phyloP scores from a whole-genome alignment of 495 filamentous ascomycete species.

The Lasiosphaeria ovina region DNA sequence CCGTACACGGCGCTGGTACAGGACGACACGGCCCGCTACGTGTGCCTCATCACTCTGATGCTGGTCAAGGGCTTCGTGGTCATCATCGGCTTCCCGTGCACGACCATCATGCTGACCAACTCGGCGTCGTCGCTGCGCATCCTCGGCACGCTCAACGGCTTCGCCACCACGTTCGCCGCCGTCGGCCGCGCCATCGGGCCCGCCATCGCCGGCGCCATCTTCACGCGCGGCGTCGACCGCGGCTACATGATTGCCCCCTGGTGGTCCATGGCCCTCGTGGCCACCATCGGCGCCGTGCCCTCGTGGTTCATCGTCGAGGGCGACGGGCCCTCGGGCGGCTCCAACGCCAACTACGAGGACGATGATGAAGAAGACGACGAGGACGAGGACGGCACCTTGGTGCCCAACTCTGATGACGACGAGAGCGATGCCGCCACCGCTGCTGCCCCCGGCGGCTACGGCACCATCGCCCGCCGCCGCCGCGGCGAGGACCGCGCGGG shows the following conservation, averaged over 20 bases:
- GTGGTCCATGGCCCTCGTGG: constrained; percentile 66
- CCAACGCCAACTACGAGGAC: constrained; percentile 33
- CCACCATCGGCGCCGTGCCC: constrained; percentile 61
- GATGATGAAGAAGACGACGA: constrained; percentile 35
- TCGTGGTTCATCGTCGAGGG: constrained; percentile 71
- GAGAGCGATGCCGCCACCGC: constrained; percentile 6
- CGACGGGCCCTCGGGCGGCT: constrained; percentile 60
- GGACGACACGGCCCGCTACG: constrained; percentile 37
- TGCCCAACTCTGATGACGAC: neutral
- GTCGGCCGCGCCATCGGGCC: constrained; percentile 78
- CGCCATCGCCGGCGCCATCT: constrained; percentile 60
- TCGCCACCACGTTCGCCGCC: constrained; percentile 75
- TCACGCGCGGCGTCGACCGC: constrained; percentile 66
- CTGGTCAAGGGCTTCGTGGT: constrained; percentile 65
- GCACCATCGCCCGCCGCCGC: no score
- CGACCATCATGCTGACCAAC: constrained; percentile 88
- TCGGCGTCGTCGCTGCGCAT: constrained; percentile 70
- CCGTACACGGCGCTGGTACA: constrained; percentile 70
- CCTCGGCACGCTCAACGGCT: constrained; percentile 85
- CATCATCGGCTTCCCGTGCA: constrained; percentile 84
- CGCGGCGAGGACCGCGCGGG: no score
- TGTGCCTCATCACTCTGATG: constrained; percentile 54
- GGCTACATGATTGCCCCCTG: constrained; percentile 76
- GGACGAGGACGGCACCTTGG: constrained; percentile 5
- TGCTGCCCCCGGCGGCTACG: neutral